Percentiles rank a stretch among this genome's conserved stretches.
Evolutionary conservation across 2,329 filamentous ascomycete genomes (phyloP).

Genomic region (Fusarium pseudograminearum): DNA sequence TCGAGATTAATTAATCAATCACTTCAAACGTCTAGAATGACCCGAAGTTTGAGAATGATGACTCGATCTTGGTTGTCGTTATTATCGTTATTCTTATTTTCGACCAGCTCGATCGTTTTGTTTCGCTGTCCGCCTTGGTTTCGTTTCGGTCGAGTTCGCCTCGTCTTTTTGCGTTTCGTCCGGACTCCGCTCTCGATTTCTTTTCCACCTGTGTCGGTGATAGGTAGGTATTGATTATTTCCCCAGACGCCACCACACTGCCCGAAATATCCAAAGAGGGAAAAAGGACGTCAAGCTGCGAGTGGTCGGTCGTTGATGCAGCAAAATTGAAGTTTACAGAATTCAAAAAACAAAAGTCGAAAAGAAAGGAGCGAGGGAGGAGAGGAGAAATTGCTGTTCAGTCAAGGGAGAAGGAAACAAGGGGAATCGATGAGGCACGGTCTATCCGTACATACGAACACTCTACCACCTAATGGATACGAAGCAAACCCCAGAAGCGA

Average conservation of each 20-base stretch:
- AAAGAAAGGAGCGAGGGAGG: slow-evolving; percentile 23
- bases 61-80: slow-evolving; percentile 13
- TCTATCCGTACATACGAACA: slow-evolving; percentile 3
- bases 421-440: slow-evolving; percentile 25
- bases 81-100: slow-evolving; percentile 16
- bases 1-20: slow-evolving; percentile 15
- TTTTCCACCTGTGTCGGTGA: slow-evolving; percentile 11
- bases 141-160: slow-evolving; percentile 10
- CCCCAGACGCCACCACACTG: slow-evolving; percentile 27
- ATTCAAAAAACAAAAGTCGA: not conserved
- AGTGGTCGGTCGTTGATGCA: slow-evolving; percentile 9
- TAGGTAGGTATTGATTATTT: slow-evolving; percentile 9
- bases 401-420: slow-evolving; percentile 34
- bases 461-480: slow-evolving; percentile 27
- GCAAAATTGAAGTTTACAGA: slow-evolving; percentile 11
- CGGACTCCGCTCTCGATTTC: slow-evolving; percentile 27
- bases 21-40: slow-evolving; percentile 16
- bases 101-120: slow-evolving; percentile 18
- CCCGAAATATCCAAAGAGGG: slow-evolving; percentile 8
- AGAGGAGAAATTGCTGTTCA: slow-evolving; percentile 7
- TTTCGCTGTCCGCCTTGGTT: slow-evolving; percentile 19
- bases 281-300: slow-evolving; percentile 14
- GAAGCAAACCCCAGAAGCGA: slow-evolving; percentile 44
- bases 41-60: slow-evolving; percentile 26
- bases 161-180: slow-evolving; percentile 23